Percentiles rank a stretch among this genome's conserved stretches.
These are phyloP conservation scores for Solanum chiquidenum DNA, from an alignment of 257 asterid species.

Conservation along the genomic window DNA sequence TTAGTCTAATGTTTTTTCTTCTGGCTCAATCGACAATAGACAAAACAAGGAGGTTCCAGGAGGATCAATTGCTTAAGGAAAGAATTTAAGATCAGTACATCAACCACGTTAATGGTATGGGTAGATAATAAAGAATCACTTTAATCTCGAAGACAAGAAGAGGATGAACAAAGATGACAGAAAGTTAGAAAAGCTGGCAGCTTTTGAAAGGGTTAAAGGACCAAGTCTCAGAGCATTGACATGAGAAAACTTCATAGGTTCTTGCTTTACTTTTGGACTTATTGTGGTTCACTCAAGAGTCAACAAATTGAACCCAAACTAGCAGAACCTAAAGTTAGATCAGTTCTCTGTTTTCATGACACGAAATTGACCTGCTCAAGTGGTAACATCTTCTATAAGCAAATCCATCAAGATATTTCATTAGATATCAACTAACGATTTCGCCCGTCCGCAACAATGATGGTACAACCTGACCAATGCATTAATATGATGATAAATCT, in stretches of 20 bases:
- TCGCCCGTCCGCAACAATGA: neutral
- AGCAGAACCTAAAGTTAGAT: neutral
- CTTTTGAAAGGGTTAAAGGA: neutral
- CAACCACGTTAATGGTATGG: neutral
- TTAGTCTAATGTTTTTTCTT: neutral
- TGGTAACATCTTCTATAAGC: neutral
- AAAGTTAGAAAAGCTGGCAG: neutral
- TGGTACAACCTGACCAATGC: neutral
- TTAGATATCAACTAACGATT: neutral
- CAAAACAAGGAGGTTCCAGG: neutral
- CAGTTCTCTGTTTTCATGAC: neutral
- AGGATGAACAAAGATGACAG: neutral
- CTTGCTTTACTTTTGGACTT: neutral
- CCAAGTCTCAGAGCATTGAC: neutral
- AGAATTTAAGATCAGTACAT: neutral
- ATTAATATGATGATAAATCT: slow-evolving; percentile 1
- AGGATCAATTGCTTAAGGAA: neutral
- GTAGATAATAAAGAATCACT: neutral
- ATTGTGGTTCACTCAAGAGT: neutral
- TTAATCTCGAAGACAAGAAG: neutral
- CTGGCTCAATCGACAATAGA: neutral
- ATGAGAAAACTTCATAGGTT: neutral
- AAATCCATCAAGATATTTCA: neutral
- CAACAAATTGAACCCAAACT: neutral
- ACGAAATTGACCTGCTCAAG: neutral